Conservation (phyloP, 192 early-diverging fungal species). For the Umbelopsis sp. region DNA sequence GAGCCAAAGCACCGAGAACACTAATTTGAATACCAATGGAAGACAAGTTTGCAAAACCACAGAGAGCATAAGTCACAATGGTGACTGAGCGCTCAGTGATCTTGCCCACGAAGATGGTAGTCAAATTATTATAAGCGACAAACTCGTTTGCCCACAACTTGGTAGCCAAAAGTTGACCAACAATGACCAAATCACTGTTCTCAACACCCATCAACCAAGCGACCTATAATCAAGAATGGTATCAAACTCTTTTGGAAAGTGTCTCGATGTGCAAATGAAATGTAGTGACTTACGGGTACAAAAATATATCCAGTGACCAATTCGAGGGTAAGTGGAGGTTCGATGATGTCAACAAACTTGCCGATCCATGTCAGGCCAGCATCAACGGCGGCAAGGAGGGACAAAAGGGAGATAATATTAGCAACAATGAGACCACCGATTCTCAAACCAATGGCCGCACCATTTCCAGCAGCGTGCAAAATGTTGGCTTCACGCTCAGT, state of each 20-base stretch:
- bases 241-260: conserved; percentile 22
- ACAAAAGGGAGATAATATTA: conserved; percentile 75
- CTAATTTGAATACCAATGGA: conserved; percentile 86
- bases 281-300: conserved; percentile 69
- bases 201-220: conserved; percentile 57
- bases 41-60: conserved; percentile 86
- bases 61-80: conserved; percentile 77
- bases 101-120: conserved; percentile 32
- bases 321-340: conserved; percentile 59
- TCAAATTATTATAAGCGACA: conserved; percentile 66
- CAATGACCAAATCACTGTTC: conserved; percentile 46
- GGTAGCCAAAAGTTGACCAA: conserved; percentile 66
- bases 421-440: conserved; percentile 76
- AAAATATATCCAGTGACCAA: conserved; percentile 79
- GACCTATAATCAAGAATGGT: conserved; percentile 8
- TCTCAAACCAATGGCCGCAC: conserved; percentile 80
- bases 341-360: conserved; percentile 60
- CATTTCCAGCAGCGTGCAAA: conserved; percentile 82
- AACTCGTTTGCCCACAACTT: conserved; percentile 91
- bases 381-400: conserved; percentile 71
- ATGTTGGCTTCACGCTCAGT: conserved; percentile 70
- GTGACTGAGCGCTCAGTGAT: conserved; percentile 52
- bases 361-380: conserved; percentile 71
- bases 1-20: conserved; percentile 74
- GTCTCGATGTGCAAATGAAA: conserved; percentile 54